These are phyloP conservation scores for Penicillium nucicola DNA, from an alignment of 495 filamentous ascomycete genomes.

Conservation along the genomic window DNA sequence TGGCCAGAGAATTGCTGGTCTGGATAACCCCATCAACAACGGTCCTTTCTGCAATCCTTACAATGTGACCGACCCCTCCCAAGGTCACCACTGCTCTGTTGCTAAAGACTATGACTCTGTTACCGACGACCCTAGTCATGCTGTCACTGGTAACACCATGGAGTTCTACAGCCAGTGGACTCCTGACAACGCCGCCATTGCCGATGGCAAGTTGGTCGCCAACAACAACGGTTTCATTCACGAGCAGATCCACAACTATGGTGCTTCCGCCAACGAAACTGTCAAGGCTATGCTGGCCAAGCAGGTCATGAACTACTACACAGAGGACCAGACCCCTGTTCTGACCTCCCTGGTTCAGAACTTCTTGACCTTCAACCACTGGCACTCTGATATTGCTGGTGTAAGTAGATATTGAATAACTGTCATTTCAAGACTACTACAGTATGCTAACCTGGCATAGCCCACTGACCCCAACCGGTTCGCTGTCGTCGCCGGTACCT, in stretches of 20 bases:
- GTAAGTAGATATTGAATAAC: too few species aligned
- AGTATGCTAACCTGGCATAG: constrained; percentile 19
- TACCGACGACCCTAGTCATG: constrained; percentile 48
- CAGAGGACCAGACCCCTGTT: constrained; percentile 46
- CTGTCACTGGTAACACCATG: constrained; percentile 49
- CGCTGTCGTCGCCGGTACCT: constrained; percentile 43
- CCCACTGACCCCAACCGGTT: constrained; percentile 50
- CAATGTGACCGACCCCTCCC: constrained; percentile 37
- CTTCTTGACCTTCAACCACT: constrained; percentile 51
- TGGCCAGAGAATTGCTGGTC: constrained; percentile 31
- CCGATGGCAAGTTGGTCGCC: constrained; percentile 29
- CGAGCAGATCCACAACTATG: constrained; percentile 41
- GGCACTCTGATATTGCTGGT: constrained; percentile 48
- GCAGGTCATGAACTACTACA: constrained; percentile 52
- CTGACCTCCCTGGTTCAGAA: constrained; percentile 45
- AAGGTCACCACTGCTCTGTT: constrained; percentile 34
- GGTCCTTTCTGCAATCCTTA: constrained; percentile 43
- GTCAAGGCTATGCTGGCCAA: constrained; percentile 34
- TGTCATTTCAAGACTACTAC: too few species aligned
- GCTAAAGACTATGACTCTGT: constrained; percentile 43
- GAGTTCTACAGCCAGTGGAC: constrained; percentile 45
- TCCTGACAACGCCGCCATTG: constrained; percentile 39
- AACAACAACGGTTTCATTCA: constrained; percentile 49
- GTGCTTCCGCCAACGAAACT: constrained; percentile 19
- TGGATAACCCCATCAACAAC: constrained; percentile 45